phyloP scores from a whole-genome alignment of 1,284 basidiomycete genomes.

The Pseudozyma hubeiensis region DNA sequence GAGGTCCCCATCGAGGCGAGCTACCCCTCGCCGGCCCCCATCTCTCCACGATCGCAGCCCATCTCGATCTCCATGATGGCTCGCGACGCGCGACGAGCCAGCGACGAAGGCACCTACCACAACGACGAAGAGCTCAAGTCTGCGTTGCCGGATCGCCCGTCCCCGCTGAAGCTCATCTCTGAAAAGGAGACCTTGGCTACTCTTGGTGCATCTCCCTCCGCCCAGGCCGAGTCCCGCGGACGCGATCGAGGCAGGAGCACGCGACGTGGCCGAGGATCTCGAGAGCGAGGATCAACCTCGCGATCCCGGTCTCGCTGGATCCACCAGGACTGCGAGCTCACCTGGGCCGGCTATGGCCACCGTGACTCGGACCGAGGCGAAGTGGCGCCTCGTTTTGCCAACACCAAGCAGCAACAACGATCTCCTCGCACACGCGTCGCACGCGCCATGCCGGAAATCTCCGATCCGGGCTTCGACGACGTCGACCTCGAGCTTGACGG shows the following conservation, averaged over 20 bases:
- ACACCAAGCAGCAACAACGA: constrained; percentile 2
- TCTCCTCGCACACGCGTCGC: constrained; percentile 11
- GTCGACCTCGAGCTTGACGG: constrained; percentile 58
- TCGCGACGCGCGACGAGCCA: constrained; percentile 21
- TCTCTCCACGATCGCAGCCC: constrained; percentile 45
- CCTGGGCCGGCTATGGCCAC: constrained; percentile 51
- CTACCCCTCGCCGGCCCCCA: constrained; percentile 18
- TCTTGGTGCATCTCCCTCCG: background rate
- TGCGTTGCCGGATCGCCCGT: constrained; percentile 32
- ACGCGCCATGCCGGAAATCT: constrained; percentile 21
- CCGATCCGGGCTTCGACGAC: constrained; percentile 55
- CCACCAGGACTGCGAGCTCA: constrained; percentile 39
- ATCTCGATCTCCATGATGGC: constrained; percentile 39
- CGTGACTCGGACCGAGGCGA: constrained; percentile 31
- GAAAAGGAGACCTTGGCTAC: constrained; percentile 13
- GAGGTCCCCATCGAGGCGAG: constrained; percentile 5
- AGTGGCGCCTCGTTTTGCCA: background rate
- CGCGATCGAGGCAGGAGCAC: constrained; percentile 32
- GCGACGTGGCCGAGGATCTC: constrained; percentile 35
- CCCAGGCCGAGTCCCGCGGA: constrained; percentile 15
- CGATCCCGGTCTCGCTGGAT: constrained; percentile 33
- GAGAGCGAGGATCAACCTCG: constrained; percentile 36
- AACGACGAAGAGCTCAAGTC: constrained; percentile 45
- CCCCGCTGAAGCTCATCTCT: constrained; percentile 33
- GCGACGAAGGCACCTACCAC: constrained; percentile 32